Evolutionary conservation across 768 basidiomycete species (phyloP), one percentile per base, ranked within the genome.

Genomic region (Aureoboletus auriporus): DNA sequence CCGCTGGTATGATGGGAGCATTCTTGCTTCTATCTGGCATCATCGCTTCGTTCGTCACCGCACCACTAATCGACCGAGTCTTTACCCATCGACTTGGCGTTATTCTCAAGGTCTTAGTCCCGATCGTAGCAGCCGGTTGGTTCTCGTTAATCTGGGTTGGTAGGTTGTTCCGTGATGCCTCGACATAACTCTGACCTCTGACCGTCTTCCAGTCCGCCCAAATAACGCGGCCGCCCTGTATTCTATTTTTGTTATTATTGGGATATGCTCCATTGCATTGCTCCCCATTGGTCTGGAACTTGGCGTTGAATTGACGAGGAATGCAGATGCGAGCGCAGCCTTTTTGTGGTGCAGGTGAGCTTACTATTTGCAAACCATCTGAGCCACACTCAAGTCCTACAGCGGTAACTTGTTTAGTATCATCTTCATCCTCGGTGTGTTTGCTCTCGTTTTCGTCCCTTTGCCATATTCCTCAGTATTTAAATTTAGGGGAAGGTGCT

Each of bases 31-130:
- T 90, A 31, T 72, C 83, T 1, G 90, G 91, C 17, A 78, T 93
- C 49, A 64, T 87, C 2, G 76, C 81, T 9, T 84, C 90, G 0
- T 69, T 83, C 28, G 57, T 83, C 42, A 78, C 83, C 0, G 80
- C 89, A 1, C 91, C 90, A 0, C 65, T 91, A 4, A 84, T 90
- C 58, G 90, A 92, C 59, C 81, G 89, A 16, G 79, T 90, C n/a
- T 79, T 93, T 51, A 91, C 86, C 9, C 77, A 83, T 54, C 80
- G 80, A 51, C 73, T 90, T 34, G 86, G 80, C 0, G 52, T 79
- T 10, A 78, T 82, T 3, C 56, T 75, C 46, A 87, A 84, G 47
- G 49, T 79, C 0, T 58, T 88, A 9, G 74, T 82, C 13, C 89
- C 89, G 2, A 60, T 83, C 38, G 70, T 86, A 6, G 83, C 75